These are phyloP conservation scores for Globisporangium yorkense DNA, from an alignment of 352 stramenopile species.

Conservation along the genomic window DNA sequence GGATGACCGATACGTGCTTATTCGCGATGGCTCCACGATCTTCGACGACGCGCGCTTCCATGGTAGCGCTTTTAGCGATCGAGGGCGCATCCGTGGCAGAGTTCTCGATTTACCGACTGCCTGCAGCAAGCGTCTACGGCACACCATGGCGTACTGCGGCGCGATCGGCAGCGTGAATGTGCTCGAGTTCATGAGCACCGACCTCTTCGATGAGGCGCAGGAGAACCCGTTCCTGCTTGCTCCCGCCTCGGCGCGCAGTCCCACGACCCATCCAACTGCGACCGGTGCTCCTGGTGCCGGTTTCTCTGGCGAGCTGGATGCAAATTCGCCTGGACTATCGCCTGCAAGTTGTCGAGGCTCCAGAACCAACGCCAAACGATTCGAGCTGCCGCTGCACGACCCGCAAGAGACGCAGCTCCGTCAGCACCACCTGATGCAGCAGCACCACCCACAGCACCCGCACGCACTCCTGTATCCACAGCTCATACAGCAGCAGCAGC, in stretches of 20 bases:
- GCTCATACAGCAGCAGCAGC: background rate
- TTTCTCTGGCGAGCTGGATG: background rate
- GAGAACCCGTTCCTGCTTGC: conserved; percentile 63
- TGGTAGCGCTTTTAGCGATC: background rate
- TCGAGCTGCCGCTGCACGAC: conserved; percentile 40
- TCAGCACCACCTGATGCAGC: background rate
- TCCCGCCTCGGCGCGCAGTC: background rate
- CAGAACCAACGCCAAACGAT: background rate
- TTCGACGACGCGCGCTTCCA: no score
- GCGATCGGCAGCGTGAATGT: conserved; percentile 64
- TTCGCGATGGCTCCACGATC: no score
- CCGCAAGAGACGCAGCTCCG: conserved; percentile 1
- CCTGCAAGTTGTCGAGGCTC: background rate
- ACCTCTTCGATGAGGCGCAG: conserved; percentile 67
- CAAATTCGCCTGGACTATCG: background rate
- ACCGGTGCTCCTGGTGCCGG: background rate
- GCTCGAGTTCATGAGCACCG: conserved; percentile 58
- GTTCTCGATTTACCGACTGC: conserved; percentile 1
- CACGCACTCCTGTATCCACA: background rate
- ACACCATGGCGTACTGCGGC: conserved; percentile 42
- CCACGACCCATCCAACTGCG: background rate
- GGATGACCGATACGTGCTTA: no score
- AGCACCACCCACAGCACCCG: background rate
- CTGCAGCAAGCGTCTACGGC: background rate
- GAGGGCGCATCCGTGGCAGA: background rate